Evolutionary conservation across 148 eudicot species (phyloP).

Genomic region (Rhododendron simsii): DNA sequence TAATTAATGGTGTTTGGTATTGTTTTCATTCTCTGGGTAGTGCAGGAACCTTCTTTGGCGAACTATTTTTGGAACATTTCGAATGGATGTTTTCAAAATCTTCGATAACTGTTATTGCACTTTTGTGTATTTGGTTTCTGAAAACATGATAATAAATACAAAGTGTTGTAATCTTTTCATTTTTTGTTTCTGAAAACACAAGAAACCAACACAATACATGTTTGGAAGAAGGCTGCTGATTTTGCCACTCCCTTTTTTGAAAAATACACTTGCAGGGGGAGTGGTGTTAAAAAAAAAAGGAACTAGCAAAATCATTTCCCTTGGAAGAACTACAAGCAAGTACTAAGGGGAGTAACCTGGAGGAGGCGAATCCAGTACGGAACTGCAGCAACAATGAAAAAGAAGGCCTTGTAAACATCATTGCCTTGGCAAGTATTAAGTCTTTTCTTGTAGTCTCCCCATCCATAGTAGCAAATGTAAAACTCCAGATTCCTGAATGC

Average conservation of each 20-base stretch:
- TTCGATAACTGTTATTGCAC: not conserved
- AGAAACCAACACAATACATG: not conserved
- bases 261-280: no score
- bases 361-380: slow-evolving; percentile 85
- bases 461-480: slow-evolving; percentile 42
- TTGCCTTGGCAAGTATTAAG: slow-evolving; percentile 40
- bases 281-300: no score
- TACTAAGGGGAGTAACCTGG: slow-evolving; percentile 42
- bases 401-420: slow-evolving; percentile 58
- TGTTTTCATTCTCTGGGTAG: not conserved
- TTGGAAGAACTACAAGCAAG: not conserved
- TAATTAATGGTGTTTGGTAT: not conserved
- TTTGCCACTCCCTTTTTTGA: no score
- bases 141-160: no score
- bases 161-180: not conserved
- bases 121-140: not conserved
- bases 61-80: not conserved
- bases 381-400: slow-evolving; percentile 57
- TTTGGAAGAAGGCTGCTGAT: not conserved
- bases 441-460: slow-evolving; percentile 26
- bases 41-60: not conserved
- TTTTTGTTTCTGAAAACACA: not conserved
- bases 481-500: slow-evolving; percentile 46
- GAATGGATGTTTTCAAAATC: not conserved
- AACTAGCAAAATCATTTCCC: no score